Evolutionary conservation across 2,329 filamentous ascomycete species (phyloP).

Genomic region (Claviceps africana): DNA sequence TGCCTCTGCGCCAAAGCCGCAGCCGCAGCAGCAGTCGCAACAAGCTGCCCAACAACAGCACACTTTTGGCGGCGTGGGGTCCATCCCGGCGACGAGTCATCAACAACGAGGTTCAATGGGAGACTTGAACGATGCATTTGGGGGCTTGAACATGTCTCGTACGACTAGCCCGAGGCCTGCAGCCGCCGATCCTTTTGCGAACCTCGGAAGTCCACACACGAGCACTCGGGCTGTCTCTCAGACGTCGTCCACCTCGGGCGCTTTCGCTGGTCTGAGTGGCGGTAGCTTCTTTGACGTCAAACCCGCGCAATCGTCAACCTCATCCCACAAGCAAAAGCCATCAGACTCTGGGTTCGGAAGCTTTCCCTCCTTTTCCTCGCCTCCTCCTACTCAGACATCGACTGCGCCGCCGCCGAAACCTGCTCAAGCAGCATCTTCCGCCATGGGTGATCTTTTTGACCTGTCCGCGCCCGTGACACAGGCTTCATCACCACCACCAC

Average conservation of each 20-base stretch:
- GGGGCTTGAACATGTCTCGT: slow-evolving; percentile 30
- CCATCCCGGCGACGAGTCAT: slow-evolving; percentile 36
- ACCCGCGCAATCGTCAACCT: slow-evolving; percentile 41
- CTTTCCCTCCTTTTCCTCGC: slow-evolving; percentile 46
- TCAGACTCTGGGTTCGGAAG: slow-evolving; percentile 51
- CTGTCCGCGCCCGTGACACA: slow-evolving; percentile 43
- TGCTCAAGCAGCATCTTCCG: slow-evolving; percentile 34
- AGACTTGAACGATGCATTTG: slow-evolving; percentile 64
- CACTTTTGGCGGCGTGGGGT: slow-evolving; percentile 53
- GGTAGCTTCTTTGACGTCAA: slow-evolving; percentile 74
- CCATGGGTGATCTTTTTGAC: slow-evolving; percentile 71
- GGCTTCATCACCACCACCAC: slow-evolving; percentile 29
- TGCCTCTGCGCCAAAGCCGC: slow-evolving; percentile 68
- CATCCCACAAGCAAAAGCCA: slow-evolving; percentile 35
- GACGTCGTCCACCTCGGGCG: slow-evolving; percentile 22
- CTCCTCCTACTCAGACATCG: slow-evolving; percentile 19
- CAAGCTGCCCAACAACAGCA: slow-evolving; percentile 19
- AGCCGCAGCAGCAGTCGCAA: slow-evolving; percentile 53
- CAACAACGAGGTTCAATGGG: slow-evolving; percentile 37
- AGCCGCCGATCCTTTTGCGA: slow-evolving; percentile 44
- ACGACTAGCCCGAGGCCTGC: slow-evolving; percentile 29
- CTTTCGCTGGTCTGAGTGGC: slow-evolving; percentile 46
- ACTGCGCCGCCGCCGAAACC: slow-evolving; percentile 25
- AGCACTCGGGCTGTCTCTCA: slow-evolving; percentile 21
- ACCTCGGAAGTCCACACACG: slow-evolving; percentile 29